Evolutionary conservation across 2,329 filamentous ascomycete genomes (phyloP).

Genomic region (Sporothrix humicola): DNA sequence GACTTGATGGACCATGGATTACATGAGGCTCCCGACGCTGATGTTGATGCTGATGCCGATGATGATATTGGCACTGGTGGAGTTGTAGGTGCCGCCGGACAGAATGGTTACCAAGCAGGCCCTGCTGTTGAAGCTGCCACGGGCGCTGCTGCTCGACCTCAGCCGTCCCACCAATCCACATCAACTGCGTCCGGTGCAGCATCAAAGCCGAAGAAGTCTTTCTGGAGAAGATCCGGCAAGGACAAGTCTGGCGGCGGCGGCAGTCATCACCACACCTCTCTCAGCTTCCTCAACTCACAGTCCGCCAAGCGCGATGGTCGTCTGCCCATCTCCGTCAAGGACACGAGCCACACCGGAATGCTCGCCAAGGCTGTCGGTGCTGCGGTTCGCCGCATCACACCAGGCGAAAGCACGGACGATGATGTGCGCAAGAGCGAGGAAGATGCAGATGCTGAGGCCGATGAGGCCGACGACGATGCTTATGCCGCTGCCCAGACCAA

Average conservation of each 20-base stretch:
- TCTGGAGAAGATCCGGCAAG: constrained; percentile 24
- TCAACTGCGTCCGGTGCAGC: background rate
- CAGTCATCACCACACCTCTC: background rate
- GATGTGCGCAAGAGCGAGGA: background rate
- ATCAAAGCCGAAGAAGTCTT: background rate
- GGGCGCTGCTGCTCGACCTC: background rate
- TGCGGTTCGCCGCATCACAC: constrained; percentile 63
- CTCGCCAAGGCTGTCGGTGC: constrained; percentile 74
- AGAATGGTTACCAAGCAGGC: background rate
- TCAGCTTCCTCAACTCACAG: constrained; percentile 38
- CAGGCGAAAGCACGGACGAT: constrained; percentile 41
- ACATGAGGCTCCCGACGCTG: background rate
- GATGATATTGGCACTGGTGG: background rate
- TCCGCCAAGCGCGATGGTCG: constrained; percentile 67
- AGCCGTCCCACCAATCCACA: constrained; percentile 28
- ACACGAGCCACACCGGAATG: constrained; percentile 72
- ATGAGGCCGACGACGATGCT: constrained; percentile 19
- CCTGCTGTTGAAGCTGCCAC: constrained; percentile 7
- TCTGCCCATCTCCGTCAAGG: constrained; percentile 73
- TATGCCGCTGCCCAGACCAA: background rate
- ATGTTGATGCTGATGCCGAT: background rate
- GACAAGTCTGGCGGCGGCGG: background rate
- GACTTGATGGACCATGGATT: background rate
- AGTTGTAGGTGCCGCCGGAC: background rate
- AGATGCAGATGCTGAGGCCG: background rate